These are phyloP conservation scores for Chlorella variabilis DNA, from an alignment of 163 green algal genomes.

Conservation along the genomic window DNA sequence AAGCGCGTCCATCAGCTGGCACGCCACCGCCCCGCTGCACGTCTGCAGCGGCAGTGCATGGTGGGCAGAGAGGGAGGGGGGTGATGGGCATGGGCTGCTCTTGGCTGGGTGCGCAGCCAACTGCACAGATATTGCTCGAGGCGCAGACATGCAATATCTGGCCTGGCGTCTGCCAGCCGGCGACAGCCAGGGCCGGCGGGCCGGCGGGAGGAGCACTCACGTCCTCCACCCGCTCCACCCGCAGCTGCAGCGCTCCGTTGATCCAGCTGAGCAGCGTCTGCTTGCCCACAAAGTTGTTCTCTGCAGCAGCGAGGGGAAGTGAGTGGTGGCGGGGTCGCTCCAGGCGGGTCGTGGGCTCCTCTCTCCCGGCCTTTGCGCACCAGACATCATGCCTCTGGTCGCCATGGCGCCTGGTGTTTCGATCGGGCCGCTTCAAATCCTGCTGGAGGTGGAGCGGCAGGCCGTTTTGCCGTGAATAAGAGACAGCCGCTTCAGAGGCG, in stretches of 20 bases:
- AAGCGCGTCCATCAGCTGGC: constrained; percentile 95
- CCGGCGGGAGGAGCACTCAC: too few species aligned
- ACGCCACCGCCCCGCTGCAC: constrained; percentile 88
- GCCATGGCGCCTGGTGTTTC: neutral
- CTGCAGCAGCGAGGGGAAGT: constrained; percentile 24
- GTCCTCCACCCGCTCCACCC: constrained; percentile 94
- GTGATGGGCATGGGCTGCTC: too few species aligned
- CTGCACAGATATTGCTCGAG: too few species aligned
- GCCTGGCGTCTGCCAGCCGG: neutral
- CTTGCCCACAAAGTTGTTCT: constrained; percentile 78
- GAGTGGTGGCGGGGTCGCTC: too few species aligned
- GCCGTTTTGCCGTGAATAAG: too few species aligned
- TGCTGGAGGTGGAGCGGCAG: too few species aligned
- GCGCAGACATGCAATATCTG: too few species aligned
- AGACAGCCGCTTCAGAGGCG: too few species aligned
- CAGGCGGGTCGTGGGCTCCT: too few species aligned
- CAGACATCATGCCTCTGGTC: constrained; percentile 66
- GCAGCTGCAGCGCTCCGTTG: constrained; percentile 86
- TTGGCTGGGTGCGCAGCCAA: too few species aligned
- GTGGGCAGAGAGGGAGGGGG: too few species aligned
- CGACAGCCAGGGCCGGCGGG: constrained; percentile 3
- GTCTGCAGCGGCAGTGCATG: constrained; percentile 75
- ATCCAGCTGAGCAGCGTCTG: constrained; percentile 90
- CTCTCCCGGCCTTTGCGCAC: too few species aligned
- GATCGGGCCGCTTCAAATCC: neutral